These are phyloP conservation scores for Diaporthe aspalathi DNA, from an alignment of 2,329 filamentous ascomycete species.

Conservation along the genomic window DNA sequence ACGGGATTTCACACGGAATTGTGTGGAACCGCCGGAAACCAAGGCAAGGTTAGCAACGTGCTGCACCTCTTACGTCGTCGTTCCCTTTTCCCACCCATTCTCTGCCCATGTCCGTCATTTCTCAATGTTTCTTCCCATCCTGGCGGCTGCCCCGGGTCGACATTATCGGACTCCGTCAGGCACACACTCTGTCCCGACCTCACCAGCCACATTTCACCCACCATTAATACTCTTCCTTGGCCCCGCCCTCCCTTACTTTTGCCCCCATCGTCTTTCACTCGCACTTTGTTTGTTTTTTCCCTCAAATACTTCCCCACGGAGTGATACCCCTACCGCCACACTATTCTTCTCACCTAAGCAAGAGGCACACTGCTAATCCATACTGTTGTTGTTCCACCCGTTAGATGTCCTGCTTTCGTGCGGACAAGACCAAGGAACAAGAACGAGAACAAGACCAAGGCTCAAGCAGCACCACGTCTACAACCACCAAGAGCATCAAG, in stretches of 20 bases:
- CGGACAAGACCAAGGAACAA: conserved; percentile 9
- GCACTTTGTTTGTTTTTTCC: not conserved
- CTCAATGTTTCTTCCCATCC: not conserved
- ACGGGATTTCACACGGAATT: not conserved
- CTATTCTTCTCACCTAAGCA: not conserved
- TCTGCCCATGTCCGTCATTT: not conserved
- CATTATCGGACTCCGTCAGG: not conserved
- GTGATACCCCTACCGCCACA: conserved; percentile 7
- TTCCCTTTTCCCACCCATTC: too few species aligned
- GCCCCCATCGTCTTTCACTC: not conserved
- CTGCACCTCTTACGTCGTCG: conserved; percentile 29
- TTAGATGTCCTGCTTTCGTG: conserved; percentile 16
- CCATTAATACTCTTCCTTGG: conserved; percentile 11
- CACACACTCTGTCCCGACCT: not conserved
- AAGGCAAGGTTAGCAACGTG: conserved; percentile 28
- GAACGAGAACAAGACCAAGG: too few species aligned
- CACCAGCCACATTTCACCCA: not conserved
- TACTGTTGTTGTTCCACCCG: not conserved
- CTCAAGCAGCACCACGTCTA: not conserved
- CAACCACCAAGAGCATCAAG: not conserved
- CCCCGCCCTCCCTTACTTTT: not conserved
- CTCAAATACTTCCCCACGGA: not conserved
- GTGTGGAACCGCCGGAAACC: conserved; percentile 31
- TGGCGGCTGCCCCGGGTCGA: conserved; percentile 17
- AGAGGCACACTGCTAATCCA: not conserved